Evolutionary conservation across 2,329 filamentous ascomycete species (phyloP), one percentile per base, ranked within the genome.

Genomic region (Fusarium sp.): DNA sequence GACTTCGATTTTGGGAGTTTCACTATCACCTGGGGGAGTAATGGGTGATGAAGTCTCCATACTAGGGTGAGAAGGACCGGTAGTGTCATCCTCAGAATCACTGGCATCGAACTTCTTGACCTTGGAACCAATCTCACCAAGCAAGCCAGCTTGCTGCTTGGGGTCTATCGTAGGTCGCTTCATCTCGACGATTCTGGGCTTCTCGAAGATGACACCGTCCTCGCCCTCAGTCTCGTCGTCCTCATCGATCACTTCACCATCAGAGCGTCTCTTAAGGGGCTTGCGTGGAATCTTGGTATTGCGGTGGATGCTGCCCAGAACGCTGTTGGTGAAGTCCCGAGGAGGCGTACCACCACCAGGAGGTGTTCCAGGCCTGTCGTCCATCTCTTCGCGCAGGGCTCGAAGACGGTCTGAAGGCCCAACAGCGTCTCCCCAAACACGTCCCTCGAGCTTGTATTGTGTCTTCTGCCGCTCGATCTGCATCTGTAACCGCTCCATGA

Each of bases 381-480:
- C 96, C 96, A 99, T 99, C 83, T 95, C 92, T 83, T 98, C 96
- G 66, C 96, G 92, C 56, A 98, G 87, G 74, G 97, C 96, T 74
- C 96, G 92, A 66, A 99, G 87, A 78, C 95, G 92, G 84, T 99
- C 96, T 50, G 95, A 98, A 18, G 96, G 96, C 41, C 94, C 94
- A 73, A 93, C 88, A 59, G 89, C 86, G 72, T 97, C 93, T 71
- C 92, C 92, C 93, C 96, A 98, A 14, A 94, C 91, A 81, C 94
- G 94, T 75, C 96, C 96, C 83, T 98, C 96, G 38, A 99, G 90
- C 83, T 98, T 98, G 84, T 94, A 98, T 81, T 98, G 95, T 2
- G 96, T 98, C 89, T 98, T 98, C 74, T 98, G 96, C 73, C 96
- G 89, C 85, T 98, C 96, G 47, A 99, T 90, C 83, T 98, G 96